These are phyloP conservation scores for Podospora sp. DNA, from an alignment of 495 filamentous ascomycete species.

Conservation along the genomic window DNA sequence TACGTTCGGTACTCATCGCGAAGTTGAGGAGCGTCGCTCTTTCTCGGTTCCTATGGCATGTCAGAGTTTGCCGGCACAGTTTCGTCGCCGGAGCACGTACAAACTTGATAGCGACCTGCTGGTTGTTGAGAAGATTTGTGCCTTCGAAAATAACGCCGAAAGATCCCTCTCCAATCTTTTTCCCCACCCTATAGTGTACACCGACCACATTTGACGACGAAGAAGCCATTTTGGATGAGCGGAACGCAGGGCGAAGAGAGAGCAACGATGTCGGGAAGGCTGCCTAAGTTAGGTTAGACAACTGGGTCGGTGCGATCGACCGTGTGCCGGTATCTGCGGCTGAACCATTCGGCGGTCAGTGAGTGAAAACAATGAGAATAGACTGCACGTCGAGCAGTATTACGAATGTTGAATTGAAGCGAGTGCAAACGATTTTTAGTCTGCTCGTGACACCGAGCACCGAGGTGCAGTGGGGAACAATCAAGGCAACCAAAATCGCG, in stretches of 20 bases:
- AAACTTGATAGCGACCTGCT: constrained; percentile 99
- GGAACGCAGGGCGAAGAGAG: constrained; percentile 2
- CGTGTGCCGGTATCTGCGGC: constrained; percentile 5
- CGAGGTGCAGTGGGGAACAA: constrained; percentile 10
- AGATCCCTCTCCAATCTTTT: constrained; percentile 99
- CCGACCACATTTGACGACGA: constrained; percentile 98
- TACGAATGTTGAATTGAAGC: neutral
- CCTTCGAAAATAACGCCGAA: constrained; percentile 99
- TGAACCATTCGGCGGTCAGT: neutral
- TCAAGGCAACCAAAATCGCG: constrained; percentile 4
- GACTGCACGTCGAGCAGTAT: neutral
- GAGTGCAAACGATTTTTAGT: neutral
- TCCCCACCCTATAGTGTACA: constrained; percentile 97
- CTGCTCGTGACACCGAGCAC: neutral
- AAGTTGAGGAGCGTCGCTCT: constrained; percentile 97
- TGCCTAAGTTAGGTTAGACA: constrained; percentile 12
- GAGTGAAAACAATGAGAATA: neutral
- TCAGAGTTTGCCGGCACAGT: neutral
- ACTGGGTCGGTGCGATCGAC: neutral
- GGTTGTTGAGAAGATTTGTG: constrained; percentile 97
- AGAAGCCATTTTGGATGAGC: constrained; percentile 69
- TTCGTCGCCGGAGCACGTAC: constrained; percentile 58
- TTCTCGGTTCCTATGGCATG: constrained; percentile 79
- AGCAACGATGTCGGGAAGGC: neutral
- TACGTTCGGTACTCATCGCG: constrained; percentile 99